Evolutionary conservation across 352 stramenopile species (phyloP), one percentile per base, ranked within the genome.

Genomic region (Plasmopara halstedii): DNA sequence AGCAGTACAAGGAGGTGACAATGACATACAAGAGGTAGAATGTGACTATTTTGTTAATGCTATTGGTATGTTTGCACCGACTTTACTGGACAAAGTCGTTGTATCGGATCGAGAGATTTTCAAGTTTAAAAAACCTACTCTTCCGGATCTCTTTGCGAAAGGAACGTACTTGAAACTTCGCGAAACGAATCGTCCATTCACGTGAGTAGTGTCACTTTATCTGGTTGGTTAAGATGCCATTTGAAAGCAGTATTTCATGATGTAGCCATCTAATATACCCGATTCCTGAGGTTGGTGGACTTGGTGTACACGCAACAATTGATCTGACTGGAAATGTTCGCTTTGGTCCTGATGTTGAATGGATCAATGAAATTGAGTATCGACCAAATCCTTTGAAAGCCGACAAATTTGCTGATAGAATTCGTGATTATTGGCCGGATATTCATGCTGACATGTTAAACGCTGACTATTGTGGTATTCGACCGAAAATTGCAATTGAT

Each of bases 271-370:
- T 99, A 18, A 78, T 99, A 35, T 99, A 99, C 64, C 95, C 96
- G 21, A 80, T 98, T 13, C 95, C 95, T 25, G 92, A 98, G 54
- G 51, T 74, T 20, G 94, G 92, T 32, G 96, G 95, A 2, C 75
- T 99, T 9, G 96, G 96, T 25, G 84, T 99, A 0, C 96, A 99
- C 73, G 86, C 94, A 8, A 99, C 95, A 4, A 68, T 98, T 14
- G 91, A 98, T 63, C 56, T 97, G 29, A 58, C 64, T n/a, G 89
- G 91, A 20, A 87, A 88, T 37, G 74, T 95, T 13, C 85, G 88
- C 39, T 99, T 99, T 70, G 96, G 96, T 6, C 96, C 96, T 0
- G 94, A 99, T 64, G 94, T 98, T 2, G 72, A 99, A 66, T 98
- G 94, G 94, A 56, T 98, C 2, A 37, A 85, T 20, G 50, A 53